Base-by-base conservation (phyloP, 129 eudicot species). In the Scalesia atractyloides region DNA sequence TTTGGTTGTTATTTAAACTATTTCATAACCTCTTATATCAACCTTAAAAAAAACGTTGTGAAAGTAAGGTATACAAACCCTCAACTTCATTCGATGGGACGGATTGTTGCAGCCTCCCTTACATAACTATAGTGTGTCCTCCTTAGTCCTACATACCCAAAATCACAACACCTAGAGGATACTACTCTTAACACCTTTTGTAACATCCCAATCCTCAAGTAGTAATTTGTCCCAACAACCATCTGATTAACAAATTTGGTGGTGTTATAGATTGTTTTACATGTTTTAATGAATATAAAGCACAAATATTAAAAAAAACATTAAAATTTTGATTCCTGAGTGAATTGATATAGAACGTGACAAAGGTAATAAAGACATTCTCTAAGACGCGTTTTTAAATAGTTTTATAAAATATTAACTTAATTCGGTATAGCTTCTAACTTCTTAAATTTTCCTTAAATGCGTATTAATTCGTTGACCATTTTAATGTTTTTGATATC, bases 401-500 rank as follows among this genome's bases (percentile, higher is more conserved):
- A 59, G 13, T 36, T 69, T 41, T 34, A 36, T 5, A 16, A 71
- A 37, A 36, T 37, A n/a, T 68, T 39, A 64, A 60, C 26, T 50
- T 77, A 76, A 48, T 33, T 47, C 18, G 68, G 16, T 46, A 48
- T 15, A 76, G 58, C 39, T 52, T 14, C 17, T 58, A 52, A 74
- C 33, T 16, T 66, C 66, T 53, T 66, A 61, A 59, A 60, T 39
- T 77, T 63, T 34, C 33, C 58, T 49, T 77, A 8, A 62, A 70
- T 70, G 66, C 33, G 3, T 30, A 71, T 78, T 52, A 41, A 51
- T 77, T 77, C 56, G 19, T 77, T 61, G 65, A 36, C 64, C 69
- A 24, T 50, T 6, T 64, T 64, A n/a, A 75, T 33, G 5, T 77
- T 61, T 69, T 64, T 63, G 37, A 66, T 20, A 69, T 33, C 6